Base-by-base conservation (phyloP, 345 rosid genomes). In the Luvunga scandens region DNA sequence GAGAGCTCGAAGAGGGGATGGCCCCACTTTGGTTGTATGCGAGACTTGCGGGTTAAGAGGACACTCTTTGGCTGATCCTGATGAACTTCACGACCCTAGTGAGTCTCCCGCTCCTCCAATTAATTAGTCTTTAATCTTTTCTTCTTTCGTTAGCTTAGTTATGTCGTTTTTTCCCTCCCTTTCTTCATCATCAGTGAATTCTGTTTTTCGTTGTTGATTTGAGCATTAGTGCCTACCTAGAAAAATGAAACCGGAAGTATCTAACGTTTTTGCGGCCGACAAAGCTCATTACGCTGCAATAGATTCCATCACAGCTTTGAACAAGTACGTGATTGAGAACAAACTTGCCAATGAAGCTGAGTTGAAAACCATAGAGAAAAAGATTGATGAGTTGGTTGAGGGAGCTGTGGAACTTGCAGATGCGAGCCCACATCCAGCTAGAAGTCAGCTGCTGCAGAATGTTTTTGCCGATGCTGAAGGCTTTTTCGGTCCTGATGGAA, bases 61-160 rank as follows among this genome's bases (percentile, higher is more conserved):
- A 73, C 92, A 89, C 85, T 88, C 92, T 63, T 84, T 89, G 86
- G 92, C 91, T 61, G 92, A 89, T 86, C 92, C 91, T 59, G 91
- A 89, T 61, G 92, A 89, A 83, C 92, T 89, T 69, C 92, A 89
- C 75, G 88, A 89, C 71, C 91, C 92, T 72, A 87, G 92, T 87
- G 53, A 76, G 42, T 38, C 42, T 0, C 42, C 0, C 42, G 0
- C 42, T 38, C 42, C 87, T 61, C 61, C 12, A 6, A 7, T 61
- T 50, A 0, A 18, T 16, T 56, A 39, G 45, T 39, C 45, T 39
- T 39, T 39, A 39, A 9, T 39, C 45, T 7, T 16, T 31, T 53
- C 4, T 59, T 68, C 25, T 24, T 16, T 31, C 31, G 64, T 30
- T 45, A 45, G 31, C 12, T 50, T 45, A 45, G 18, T 10, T 45